Evolutionary conservation across 2,329 filamentous ascomycete species (phyloP), one percentile per base, ranked within the genome.

Genomic region (Tolypocladium guangdongense): DNA sequence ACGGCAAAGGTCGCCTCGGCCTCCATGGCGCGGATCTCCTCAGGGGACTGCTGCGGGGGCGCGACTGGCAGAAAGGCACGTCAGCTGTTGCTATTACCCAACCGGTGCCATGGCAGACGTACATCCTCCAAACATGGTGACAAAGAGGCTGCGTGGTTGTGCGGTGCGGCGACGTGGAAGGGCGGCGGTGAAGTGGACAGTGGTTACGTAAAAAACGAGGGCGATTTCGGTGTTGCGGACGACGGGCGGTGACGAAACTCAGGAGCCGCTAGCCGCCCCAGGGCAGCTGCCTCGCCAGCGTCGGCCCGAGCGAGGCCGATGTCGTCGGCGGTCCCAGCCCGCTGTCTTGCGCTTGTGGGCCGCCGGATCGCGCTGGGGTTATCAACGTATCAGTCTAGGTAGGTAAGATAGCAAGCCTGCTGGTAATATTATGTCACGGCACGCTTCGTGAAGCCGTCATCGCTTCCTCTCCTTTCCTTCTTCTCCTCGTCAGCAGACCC

Each of bases 21-120:
- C 76, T 91, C 87, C 68, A 84, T 78, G 64, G 76, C 75, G 65
- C 78, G 78, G 67, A 91, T 78, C 78, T 91, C 86, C 69, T 85
- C 83, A 55, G 80, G 74, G 55, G 82, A 82, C 63, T 83, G 78
- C 68, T 83, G 83, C 67, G 86, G 85, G 72, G 87, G 78, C 60
- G 78, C 82, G 75, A 82, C 82, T 86, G 65, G 36, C 49, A 35
- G 14, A 22, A 16, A 39, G 22, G 22, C 43, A 56, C 52, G 55
- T 67, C 35, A 66, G 64, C 56, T n/a, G 52, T 49, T 52, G 36
- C 24, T 52, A 50, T 57, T 53, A 50, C 54, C 52, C 51, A 49
- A 52, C 27, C 12, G 41, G 36, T 32, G 43, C 37, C 36, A 51
- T 16, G 52, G 43, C 48, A 52, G 43, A 72, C 76, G 61, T 70